Conservation (phyloP, 2,329 filamentous ascomycete species). For the Fusarium floridanum region DNA sequence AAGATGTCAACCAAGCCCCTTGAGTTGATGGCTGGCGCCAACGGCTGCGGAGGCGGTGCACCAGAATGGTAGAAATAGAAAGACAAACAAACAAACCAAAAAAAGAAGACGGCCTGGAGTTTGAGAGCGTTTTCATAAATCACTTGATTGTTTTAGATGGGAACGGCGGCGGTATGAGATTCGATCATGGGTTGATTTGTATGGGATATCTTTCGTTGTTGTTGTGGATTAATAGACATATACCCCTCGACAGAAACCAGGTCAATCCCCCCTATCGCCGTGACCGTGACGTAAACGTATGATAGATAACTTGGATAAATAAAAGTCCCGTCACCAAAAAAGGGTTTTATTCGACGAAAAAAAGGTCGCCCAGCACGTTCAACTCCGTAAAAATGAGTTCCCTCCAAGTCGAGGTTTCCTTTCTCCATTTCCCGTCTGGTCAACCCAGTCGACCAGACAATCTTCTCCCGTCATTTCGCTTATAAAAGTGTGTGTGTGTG, state of each 20-base stretch:
- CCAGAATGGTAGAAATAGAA: constrained; percentile 60
- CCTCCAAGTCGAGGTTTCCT: not conserved
- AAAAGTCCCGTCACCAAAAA: not conserved
- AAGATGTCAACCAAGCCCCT: constrained; percentile 53
- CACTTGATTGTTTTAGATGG: not conserved
- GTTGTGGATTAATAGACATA: constrained; percentile 29
- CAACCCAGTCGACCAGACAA: not conserved
- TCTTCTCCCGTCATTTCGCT: not conserved
- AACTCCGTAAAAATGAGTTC: constrained; percentile 16
- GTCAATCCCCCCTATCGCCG: constrained; percentile 10
- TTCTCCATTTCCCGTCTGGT: not conserved
- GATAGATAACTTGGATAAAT: not conserved
- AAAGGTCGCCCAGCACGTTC: not conserved
- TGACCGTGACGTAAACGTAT: constrained; percentile 4
- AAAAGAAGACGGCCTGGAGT: constrained; percentile 22
- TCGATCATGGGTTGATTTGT: constrained; percentile 27
- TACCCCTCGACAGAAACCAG: constrained; percentile 19
- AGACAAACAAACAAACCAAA: not conserved
- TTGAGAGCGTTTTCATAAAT: constrained; percentile 8
- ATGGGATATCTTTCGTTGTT: constrained; percentile 22
- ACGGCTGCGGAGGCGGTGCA: constrained; percentile 56
- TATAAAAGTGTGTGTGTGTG: not conserved
- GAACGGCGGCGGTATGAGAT: constrained; percentile 3
- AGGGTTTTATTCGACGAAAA: constrained; percentile 13
- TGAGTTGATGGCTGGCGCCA: constrained; percentile 53